phyloP scores from a whole-genome alignment of 2,329 filamentous ascomycete genomes.

The Meredithiella fracta region DNA sequence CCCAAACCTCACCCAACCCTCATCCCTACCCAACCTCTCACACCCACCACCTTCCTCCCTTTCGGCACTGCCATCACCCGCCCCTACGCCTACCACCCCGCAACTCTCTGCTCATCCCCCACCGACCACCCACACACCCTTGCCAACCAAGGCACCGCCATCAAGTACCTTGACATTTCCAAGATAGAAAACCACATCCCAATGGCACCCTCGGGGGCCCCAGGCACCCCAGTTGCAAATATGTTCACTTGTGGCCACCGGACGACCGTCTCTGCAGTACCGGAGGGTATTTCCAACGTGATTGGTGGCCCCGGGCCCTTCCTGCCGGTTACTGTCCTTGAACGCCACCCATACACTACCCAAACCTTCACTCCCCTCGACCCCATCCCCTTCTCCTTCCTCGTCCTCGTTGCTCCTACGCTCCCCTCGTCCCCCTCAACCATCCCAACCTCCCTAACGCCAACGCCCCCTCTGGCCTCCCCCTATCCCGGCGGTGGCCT shows the following conservation, averaged over 20 bases:
- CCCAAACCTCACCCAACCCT: background rate
- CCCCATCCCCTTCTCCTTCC: slow-evolving; percentile 38
- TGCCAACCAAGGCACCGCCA: slow-evolving; percentile 73
- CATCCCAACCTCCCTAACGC: slow-evolving; percentile 16
- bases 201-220: slow-evolving; percentile 31
- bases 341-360: slow-evolving; percentile 83
- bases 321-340: slow-evolving; percentile 56
- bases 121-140: slow-evolving; percentile 27
- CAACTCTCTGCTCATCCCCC: slow-evolving; percentile 2
- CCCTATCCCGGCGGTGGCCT: slow-evolving; percentile 42
- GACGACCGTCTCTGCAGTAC: slow-evolving; percentile 13
- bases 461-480: slow-evolving; percentile 18
- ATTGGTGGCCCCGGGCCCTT: slow-evolving; percentile 16
- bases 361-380: slow-evolving; percentile 78
- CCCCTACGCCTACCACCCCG: slow-evolving; percentile 23
- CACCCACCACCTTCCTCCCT: slow-evolving; percentile 48
- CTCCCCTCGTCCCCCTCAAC: slow-evolving; percentile 28
- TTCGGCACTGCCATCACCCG: slow-evolving; percentile 76
- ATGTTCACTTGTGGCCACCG: slow-evolving; percentile 1
- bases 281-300: slow-evolving; percentile 10
- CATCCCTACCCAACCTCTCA: slow-evolving; percentile 49
- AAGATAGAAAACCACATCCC: slow-evolving; percentile 53
- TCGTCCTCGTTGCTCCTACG: slow-evolving; percentile 80
- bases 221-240: background rate
- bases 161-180: slow-evolving; percentile 75